Evolutionary conservation across 371 early-diverging fungal species (phyloP), one percentile per base, ranked within the genome.

Genomic region (Mortierella sp.): DNA sequence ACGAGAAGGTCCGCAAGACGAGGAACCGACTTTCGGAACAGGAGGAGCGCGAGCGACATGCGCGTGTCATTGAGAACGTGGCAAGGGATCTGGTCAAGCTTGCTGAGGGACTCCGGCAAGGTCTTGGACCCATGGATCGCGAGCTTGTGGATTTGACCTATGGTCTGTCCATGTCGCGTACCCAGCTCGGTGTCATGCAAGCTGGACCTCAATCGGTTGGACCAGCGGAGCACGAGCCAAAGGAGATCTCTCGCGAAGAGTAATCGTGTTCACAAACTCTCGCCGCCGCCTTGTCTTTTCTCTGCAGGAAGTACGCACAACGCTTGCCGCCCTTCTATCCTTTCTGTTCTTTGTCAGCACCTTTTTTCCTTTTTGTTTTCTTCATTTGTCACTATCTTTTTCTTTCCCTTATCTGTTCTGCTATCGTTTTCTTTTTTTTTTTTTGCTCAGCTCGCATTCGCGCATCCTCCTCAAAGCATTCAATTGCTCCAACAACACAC

Each of bases 1-100:
- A 86, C 34, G 86, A 81, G 46, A 86, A 86, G 82, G 86, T 86
- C 1, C 86, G 86, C 74, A 86, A 86, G 72, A 86, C 86, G 14
- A 73, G 82, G 72, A 86, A 86, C 75, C 80, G 73, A 5, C 55
- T 86, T 16, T 55, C 86, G n/a, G 86, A 86, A 34, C 79, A 86
- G 67, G 86, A 86, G 26, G 86, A 86, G 71, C 79, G 86, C 3
- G 86, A 86, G 69, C 73, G 86, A 71, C 86, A 86, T 61, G 86
- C 86, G 14, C 74, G 86, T 4, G 86, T 86, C n/a, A 78, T 86
- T 51, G 86, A 86, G 73, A 86, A 86, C 48, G 75, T 86, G 19
- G 82, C 86, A 44, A 53, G 70, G 71, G 86, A 86, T 74, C 70
- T 86, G 40, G 59, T 74, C 31, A 78, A 77, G 75, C 31, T 86